A percentile compares a stretch with the other conserved stretches of the same genome.
phyloP scores from a whole-genome alignment of 805 yeast genomes.

The Schwanniomyces vanrijiae region DNA sequence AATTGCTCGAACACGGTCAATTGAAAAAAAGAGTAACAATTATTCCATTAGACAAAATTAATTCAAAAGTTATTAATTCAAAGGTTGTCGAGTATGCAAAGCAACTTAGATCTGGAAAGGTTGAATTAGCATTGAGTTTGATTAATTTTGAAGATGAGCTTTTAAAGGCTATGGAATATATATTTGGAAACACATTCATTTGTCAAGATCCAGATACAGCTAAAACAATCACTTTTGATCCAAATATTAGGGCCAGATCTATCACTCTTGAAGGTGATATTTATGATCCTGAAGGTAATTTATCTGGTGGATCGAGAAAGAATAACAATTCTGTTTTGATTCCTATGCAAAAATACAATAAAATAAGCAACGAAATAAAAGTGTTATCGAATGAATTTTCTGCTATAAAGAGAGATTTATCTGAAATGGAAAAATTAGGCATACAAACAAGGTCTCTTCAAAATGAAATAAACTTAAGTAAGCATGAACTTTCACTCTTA shows the following conservation, averaged over 20 bases:
- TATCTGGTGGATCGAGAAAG: constrained; percentile 90
- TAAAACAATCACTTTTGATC: constrained; percentile 82
- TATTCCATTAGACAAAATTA: constrained; percentile 86
- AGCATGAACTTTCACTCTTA: constrained; percentile 59
- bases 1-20: constrained; percentile 73
- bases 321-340: constrained; percentile 56
- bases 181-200: constrained; percentile 86
- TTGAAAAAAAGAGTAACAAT: constrained; percentile 83
- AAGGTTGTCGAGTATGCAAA: constrained; percentile 65
- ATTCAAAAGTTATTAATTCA: constrained; percentile 55
- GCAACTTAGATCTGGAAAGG: constrained; percentile 75
- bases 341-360: constrained; percentile 66
- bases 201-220: constrained; percentile 90
- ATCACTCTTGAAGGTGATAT: constrained; percentile 92
- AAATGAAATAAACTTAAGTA: constrained; percentile 54
- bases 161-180: constrained; percentile 80
- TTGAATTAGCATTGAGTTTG: constrained; percentile 83
- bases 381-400: constrained; percentile 44
- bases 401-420: constrained; percentile 39
- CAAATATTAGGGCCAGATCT: constrained; percentile 73
- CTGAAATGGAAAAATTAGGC: constrained; percentile 42
- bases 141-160: constrained; percentile 74
- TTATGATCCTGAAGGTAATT: constrained; percentile 93
- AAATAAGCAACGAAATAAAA: constrained; percentile 36
- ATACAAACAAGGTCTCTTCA: constrained; percentile 55